Conservation (phyloP, 1,139 yeast species). For the Magnusiomyces tetraspermus region DNA sequence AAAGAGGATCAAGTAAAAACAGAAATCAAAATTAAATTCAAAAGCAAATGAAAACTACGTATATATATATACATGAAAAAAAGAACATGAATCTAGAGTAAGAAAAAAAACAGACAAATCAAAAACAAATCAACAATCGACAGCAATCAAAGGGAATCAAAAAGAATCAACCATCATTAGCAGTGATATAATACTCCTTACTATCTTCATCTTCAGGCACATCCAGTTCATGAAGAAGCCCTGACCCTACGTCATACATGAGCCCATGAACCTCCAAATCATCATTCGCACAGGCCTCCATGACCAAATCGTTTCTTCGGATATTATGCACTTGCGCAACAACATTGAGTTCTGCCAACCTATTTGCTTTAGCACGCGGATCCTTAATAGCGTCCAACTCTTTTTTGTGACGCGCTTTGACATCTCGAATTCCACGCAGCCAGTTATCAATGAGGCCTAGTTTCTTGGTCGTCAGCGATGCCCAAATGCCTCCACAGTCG, state of each 20-base stretch:
- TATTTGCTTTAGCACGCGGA: slow-evolving; percentile 45
- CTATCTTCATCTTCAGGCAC: slow-evolving; percentile 30
- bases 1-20: too few relatives aligned
- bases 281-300: slow-evolving; percentile 57
- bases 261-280: slow-evolving; percentile 80
- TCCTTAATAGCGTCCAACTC: slow-evolving; percentile 34
- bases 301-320: slow-evolving; percentile 65
- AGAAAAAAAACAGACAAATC: too few relatives aligned
- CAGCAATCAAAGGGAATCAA: too few relatives aligned
- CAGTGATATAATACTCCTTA: slow-evolving; percentile 17
- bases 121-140: too few relatives aligned
- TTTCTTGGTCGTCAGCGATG: slow-evolving; percentile 61
- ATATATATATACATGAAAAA: too few relatives aligned
- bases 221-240: slow-evolving; percentile 45
- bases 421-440: slow-evolving; percentile 66
- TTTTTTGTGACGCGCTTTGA: slow-evolving; percentile 46
- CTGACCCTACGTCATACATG: slow-evolving; percentile 78
- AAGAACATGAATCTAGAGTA: too few relatives aligned
- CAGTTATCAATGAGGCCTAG: slow-evolving; percentile 68
- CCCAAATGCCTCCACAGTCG: slow-evolving; percentile 95
- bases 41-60: too few relatives aligned
- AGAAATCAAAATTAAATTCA: too few relatives aligned
- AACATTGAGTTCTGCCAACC: slow-evolving; percentile 74
- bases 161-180: too few relatives aligned
- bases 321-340: slow-evolving; percentile 47